Percentiles rank a stretch among this genome's conserved stretches.
Evolutionary conservation across 2,329 filamentous ascomycete genomes (phyloP).

Genomic region (Trichoderma arundinaceum): DNA sequence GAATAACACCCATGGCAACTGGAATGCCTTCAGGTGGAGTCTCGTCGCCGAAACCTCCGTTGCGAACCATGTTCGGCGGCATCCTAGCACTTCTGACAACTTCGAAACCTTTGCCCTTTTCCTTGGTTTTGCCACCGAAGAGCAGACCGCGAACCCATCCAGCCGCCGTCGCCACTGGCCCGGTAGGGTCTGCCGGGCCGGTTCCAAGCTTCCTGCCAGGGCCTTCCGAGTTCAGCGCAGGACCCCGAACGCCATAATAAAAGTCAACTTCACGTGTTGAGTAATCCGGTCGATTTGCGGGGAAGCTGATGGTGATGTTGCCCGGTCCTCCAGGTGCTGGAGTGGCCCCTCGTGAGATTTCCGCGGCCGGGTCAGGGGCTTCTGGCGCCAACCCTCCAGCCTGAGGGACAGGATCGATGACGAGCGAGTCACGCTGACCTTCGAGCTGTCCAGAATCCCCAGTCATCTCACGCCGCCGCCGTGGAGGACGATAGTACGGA

Average conservation of each 20-base stretch:
- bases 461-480: slow-evolving; percentile 70
- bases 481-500: slow-evolving; percentile 87
- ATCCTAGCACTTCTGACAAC: slow-evolving; percentile 90
- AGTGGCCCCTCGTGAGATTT: slow-evolving; percentile 52
- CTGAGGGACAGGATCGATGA: slow-evolving; percentile 49
- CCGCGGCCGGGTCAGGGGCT: slow-evolving; percentile 42
- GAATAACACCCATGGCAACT: slow-evolving; percentile 65
- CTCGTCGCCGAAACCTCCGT: slow-evolving; percentile 64
- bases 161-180: slow-evolving; percentile 84
- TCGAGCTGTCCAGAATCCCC: slow-evolving; percentile 45
- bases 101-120: slow-evolving; percentile 95
- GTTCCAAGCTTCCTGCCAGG: slow-evolving; percentile 87
- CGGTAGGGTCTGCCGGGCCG: slow-evolving; percentile 91
- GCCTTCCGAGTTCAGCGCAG: slow-evolving; percentile 80
- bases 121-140: slow-evolving; percentile 84
- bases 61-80: slow-evolving; percentile 69
- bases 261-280: slow-evolving; percentile 95
- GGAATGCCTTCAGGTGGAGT: slow-evolving; percentile 70
- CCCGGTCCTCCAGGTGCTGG: slow-evolving; percentile 47
- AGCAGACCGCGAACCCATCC: slow-evolving; percentile 80
- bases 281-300: slow-evolving; percentile 76
- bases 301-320: slow-evolving; percentile 47
- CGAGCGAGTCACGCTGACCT: slow-evolving; percentile 40
- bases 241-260: slow-evolving; percentile 91
- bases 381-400: slow-evolving; percentile 44